Conservation (phyloP, 345 rosid genomes). For the Garcia nutans region DNA sequence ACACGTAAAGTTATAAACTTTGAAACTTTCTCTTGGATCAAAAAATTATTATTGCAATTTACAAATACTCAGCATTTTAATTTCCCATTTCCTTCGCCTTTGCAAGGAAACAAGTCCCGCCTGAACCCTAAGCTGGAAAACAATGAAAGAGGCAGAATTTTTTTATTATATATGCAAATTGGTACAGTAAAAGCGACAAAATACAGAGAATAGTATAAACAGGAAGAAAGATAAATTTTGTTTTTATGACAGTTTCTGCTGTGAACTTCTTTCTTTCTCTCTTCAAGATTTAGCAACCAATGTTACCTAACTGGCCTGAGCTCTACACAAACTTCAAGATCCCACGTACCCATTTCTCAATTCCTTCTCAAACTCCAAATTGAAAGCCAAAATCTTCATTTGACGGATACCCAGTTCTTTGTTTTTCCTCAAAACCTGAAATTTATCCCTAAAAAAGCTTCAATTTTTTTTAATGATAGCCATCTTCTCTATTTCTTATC, state of each 20-base stretch:
- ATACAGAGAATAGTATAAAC: background rate
- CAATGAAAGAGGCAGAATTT: background rate
- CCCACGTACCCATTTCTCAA: background rate
- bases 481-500: background rate
- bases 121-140: conserved; percentile 8
- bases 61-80: too few relatives aligned
- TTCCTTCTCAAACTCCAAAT: background rate
- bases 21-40: background rate
- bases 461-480: background rate
- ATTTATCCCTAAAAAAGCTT: background rate
- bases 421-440: background rate
- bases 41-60: background rate
- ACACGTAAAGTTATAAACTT: background rate
- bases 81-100: background rate
- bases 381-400: background rate
- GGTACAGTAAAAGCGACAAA: background rate
- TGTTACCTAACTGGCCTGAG: background rate
- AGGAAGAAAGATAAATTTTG: background rate
- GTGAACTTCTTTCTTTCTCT: background rate
- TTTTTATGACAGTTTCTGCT: background rate
- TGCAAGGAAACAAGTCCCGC: background rate
- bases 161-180: background rate
- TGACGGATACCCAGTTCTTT: background rate
- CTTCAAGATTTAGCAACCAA: background rate
- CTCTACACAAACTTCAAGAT: conserved; percentile 5